Evolutionary conservation across 2,329 filamentous ascomycete genomes (phyloP).

Genomic region (Fusarium tanahbumbuense): DNA sequence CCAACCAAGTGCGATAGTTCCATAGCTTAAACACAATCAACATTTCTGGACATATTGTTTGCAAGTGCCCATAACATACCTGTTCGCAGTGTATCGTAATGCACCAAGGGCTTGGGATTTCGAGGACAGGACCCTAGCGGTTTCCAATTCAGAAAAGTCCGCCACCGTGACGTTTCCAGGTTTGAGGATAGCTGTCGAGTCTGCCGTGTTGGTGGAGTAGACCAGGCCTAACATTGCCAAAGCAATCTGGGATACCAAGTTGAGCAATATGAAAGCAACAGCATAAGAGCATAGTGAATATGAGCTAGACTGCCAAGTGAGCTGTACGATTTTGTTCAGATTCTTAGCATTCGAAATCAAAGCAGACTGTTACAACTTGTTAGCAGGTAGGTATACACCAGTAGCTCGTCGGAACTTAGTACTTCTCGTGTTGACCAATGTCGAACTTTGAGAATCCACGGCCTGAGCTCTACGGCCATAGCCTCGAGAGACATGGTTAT

Average conservation of each 20-base stretch:
- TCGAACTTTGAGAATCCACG: constrained; percentile 57
- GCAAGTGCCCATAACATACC: constrained; percentile 35
- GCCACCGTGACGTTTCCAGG: constrained; percentile 53
- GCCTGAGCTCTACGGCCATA: constrained; percentile 58
- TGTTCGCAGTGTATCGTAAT: constrained; percentile 57
- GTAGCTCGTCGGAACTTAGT: neutral
- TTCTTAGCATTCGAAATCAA: constrained; percentile 39
- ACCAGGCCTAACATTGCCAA: constrained; percentile 57
- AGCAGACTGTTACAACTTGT: constrained; percentile 22
- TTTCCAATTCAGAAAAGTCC: constrained; percentile 52
- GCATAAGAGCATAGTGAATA: constrained; percentile 33
- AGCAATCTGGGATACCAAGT: constrained; percentile 53
- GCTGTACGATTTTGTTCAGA: constrained; percentile 34
- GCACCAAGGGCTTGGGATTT: constrained; percentile 45
- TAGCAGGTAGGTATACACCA: neutral
- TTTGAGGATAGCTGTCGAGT: constrained; percentile 47
- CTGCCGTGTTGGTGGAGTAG: constrained; percentile 56
- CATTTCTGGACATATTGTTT: too few relatives aligned
- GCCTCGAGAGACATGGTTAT: constrained; percentile 57
- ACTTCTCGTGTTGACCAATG: constrained; percentile 56
- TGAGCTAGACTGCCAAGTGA: constrained; percentile 32
- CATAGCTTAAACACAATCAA: constrained; percentile 49
- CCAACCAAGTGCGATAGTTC: constrained; percentile 52
- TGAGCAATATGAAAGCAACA: constrained; percentile 31
- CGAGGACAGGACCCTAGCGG: constrained; percentile 44